phyloP scores from a whole-genome alignment of 2,329 filamentous ascomycete genomes.

The Colletotrichum liriopes region DNA sequence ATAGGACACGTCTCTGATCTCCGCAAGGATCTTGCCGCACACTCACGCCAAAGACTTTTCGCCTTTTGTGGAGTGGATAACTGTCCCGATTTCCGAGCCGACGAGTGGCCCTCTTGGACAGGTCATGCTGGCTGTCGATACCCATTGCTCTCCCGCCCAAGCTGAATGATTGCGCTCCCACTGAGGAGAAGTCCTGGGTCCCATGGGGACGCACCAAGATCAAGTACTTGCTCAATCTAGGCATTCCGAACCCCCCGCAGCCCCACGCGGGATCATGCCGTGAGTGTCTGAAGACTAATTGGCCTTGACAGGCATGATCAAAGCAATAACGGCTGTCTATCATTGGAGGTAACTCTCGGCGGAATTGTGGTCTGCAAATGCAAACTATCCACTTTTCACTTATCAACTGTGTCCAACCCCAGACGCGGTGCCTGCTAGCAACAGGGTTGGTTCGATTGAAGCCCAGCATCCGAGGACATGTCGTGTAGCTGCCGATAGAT shows the following conservation, averaged over 20 bases:
- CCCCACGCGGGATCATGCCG: conserved; percentile 33
- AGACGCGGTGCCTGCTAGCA: not conserved
- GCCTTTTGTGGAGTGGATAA: conserved; percentile 11
- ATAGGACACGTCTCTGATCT: conserved; percentile 28
- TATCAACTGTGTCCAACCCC: not conserved
- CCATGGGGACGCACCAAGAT: conserved; percentile 8
- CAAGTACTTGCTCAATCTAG: conserved; percentile 24
- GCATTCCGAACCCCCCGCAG: conserved; percentile 13
- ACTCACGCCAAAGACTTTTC: conserved; percentile 7
- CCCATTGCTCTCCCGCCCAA: conserved; percentile 11
- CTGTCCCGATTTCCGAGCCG: conserved; percentile 32
- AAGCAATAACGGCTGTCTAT: conserved; percentile 6
- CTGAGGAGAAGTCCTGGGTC: conserved; percentile 18
- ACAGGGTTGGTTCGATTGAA: conserved; percentile 3
- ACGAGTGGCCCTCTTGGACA: conserved; percentile 25
- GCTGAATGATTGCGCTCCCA: not conserved
- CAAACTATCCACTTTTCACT: not conserved
- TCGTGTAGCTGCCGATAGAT: not conserved
- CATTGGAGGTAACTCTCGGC: conserved; percentile 30
- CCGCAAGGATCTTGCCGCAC: conserved; percentile 25
- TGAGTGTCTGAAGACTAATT: conserved; percentile 11
- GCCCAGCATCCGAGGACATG: not conserved
- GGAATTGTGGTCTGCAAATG: conserved; percentile 24
- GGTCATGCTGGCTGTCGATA: conserved; percentile 23
- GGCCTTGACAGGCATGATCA: conserved; percentile 23